Base-by-base conservation (phyloP, 2,329 filamentous ascomycete species). In the Paecilomyces sp. region DNA sequence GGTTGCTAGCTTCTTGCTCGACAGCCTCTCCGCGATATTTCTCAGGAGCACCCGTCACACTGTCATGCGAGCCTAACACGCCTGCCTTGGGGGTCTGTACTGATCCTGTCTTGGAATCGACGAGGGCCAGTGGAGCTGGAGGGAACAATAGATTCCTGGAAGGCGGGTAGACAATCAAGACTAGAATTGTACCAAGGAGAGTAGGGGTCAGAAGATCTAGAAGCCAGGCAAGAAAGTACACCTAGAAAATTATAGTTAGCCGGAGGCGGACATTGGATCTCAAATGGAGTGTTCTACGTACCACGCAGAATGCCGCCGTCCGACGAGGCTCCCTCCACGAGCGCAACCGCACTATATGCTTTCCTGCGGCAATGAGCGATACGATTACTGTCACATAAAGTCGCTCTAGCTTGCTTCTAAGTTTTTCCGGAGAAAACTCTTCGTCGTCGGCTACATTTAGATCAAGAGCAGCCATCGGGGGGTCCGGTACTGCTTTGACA, bases 21-120 rank as follows among this genome's bases (percentile, higher is more conserved):
- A 91, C 88, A 0, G 90, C 89, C 71, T 94, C 90, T 28, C 91
- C 91, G 70, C 91, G 88, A 74, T 91, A 85, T 64, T 91, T 90
- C 71, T 96, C 90, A 0, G 90, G 88, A 0, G 91, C 91, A 1
- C 91, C 91, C 0, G 91, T 95, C 0, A 88, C 82, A 59, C 88
- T 91, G 61, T 91, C 88, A 30, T 87, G 83, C 22, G 88, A 91
- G 0, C 88, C 91, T 0, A 94, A 76, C 0, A 91, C 85, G 1
- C 90, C 90, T 2, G 90, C 83, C 56, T 85, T 85, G 0, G 90
- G 90, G 66, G 89, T 92, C 72, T 94, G 86, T 0, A 93, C 79
- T 6, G 88, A 89, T 6, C 91, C 90, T 0, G 88, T 88, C 60
- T 82, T 85, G 34, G 80, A 78, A 63, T 88, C 82, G 52, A 94